Evolutionary conservation across 2,329 filamentous ascomycete genomes (phyloP).

Genomic region (Hymenotorrendiella dingleyae): DNA sequence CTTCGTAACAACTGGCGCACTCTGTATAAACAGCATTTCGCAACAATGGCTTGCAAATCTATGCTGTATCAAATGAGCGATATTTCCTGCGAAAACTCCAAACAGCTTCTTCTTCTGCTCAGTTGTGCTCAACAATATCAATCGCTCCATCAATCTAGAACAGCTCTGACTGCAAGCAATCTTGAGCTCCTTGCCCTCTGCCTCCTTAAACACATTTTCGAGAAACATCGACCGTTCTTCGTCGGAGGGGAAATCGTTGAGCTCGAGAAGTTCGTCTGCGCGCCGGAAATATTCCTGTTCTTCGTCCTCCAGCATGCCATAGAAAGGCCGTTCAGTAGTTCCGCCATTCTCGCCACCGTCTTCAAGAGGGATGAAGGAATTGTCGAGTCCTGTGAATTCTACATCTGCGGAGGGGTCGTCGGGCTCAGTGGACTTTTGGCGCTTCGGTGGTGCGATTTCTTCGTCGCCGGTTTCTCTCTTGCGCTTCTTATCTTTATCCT

Average conservation of each 20-base stretch:
- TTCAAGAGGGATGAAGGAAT: constrained; percentile 14
- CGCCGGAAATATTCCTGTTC: constrained; percentile 95
- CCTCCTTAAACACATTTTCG: constrained; percentile 79
- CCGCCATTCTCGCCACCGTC: constrained; percentile 19
- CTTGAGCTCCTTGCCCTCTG: constrained; percentile 89
- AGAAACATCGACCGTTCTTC: constrained; percentile 70
- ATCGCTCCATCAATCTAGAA: constrained; percentile 83
- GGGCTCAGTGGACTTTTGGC: constrained; percentile 28
- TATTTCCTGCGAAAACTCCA: constrained; percentile 77
- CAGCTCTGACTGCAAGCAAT: constrained; percentile 93
- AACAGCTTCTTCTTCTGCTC: constrained; percentile 84
- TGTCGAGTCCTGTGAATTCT: constrained; percentile 17
- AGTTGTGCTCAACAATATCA: constrained; percentile 76
- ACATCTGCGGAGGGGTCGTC: constrained; percentile 12
- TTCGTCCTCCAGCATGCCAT: constrained; percentile 84
- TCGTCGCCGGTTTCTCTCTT: constrained; percentile 41
- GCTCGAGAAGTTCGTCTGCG: constrained; percentile 82
- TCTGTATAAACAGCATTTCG: constrained; percentile 82
- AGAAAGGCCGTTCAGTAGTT: constrained; percentile 50
- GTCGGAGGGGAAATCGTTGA: constrained; percentile 75
- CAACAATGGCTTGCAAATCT: constrained; percentile 97
- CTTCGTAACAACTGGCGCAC: constrained; percentile 70
- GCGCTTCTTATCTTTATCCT: constrained; percentile 42
- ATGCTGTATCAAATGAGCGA: constrained; percentile 85
- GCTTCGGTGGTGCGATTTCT: constrained; percentile 30